A percentile compares a stretch with the other conserved stretches of the same genome.
Evolutionary conservation across 352 stramenopile species (phyloP).

Genomic region (Globisporangium parvum): DNA sequence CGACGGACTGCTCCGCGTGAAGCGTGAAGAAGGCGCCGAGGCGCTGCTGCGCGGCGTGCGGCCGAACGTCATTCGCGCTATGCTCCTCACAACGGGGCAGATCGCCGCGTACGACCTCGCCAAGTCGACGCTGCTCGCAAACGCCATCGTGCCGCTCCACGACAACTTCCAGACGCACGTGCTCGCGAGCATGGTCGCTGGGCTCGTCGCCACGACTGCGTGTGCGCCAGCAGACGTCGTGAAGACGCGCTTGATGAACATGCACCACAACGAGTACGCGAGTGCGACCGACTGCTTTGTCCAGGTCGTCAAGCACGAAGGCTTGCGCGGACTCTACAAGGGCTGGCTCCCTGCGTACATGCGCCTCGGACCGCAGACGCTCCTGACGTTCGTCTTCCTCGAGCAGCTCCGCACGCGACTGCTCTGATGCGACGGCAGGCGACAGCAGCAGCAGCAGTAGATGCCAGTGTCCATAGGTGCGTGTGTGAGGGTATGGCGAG

Average conservation of each 20-base stretch:
- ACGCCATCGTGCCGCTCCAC: constrained; percentile 31
- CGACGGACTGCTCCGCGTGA: constrained; percentile 59
- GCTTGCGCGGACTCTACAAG: constrained; percentile 74
- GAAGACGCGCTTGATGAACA: constrained; percentile 84
- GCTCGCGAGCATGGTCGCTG: constrained; percentile 67
- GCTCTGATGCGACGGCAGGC: constrained; percentile 30
- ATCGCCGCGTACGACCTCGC: constrained; percentile 80
- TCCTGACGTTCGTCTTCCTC: constrained; percentile 85
- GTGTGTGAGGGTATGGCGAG: constrained; percentile 2
- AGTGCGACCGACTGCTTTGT: constrained; percentile 77
- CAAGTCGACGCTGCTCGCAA: constrained; percentile 52
- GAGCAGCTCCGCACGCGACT: constrained; percentile 72
- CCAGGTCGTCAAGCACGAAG: constrained; percentile 72
- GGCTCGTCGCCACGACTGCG: constrained; percentile 69
- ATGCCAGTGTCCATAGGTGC: background rate
- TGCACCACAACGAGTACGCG: constrained; percentile 74
- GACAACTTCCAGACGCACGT: constrained; percentile 76
- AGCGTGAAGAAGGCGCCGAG: constrained; percentile 53
- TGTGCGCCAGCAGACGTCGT: constrained; percentile 77
- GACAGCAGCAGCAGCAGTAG: background rate
- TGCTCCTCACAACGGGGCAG: constrained; percentile 77
- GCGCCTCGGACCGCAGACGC: constrained; percentile 71
- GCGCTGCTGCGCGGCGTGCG: constrained; percentile 67
- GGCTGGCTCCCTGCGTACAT: constrained; percentile 82
- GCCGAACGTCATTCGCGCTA: constrained; percentile 81